These are phyloP conservation scores for Populus davidiana DNA, from an alignment of 345 rosid genomes.

Conservation along the genomic window DNA sequence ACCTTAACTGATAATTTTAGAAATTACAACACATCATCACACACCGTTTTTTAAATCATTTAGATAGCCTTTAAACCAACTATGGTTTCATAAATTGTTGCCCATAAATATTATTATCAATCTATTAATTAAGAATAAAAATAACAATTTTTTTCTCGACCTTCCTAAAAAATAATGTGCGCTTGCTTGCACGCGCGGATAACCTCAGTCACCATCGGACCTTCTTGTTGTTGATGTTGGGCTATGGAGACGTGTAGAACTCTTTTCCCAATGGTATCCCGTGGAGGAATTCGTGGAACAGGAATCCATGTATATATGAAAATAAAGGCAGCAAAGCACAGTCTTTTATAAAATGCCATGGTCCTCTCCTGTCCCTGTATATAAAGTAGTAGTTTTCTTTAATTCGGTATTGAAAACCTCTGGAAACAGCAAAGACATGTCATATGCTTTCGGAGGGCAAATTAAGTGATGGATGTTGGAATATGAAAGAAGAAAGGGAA, in stretches of 20 bases:
- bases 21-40: too few species aligned
- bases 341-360: slow-evolving; percentile 1
- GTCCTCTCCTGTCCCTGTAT: not conserved
- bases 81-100: too few species aligned
- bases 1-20: too few species aligned
- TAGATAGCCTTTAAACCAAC: too few species aligned
- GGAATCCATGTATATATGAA: not conserved
- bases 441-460: not conserved
- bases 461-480: not conserved
- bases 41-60: too few species aligned
- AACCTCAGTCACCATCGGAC: too few species aligned
- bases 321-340: not conserved
- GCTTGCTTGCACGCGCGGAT: too few species aligned
- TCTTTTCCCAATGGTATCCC: not conserved
- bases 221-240: not conserved
- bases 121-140: too few species aligned
- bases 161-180: not conserved
- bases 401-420: not conserved
- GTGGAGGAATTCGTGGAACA: not conserved
- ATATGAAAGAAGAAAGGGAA: not conserved
- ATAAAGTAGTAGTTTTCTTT: not conserved
- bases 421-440: not conserved
- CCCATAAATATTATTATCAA: too few species aligned
- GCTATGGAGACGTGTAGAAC: not conserved
- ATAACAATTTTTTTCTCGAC: too few species aligned